A percentile compares a stretch with the other conserved stretches of the same genome.
These are phyloP conservation scores for Wallemia ichthyophaga DNA, from an alignment of 1,284 basidiomycete genomes.

Conservation along the genomic window DNA sequence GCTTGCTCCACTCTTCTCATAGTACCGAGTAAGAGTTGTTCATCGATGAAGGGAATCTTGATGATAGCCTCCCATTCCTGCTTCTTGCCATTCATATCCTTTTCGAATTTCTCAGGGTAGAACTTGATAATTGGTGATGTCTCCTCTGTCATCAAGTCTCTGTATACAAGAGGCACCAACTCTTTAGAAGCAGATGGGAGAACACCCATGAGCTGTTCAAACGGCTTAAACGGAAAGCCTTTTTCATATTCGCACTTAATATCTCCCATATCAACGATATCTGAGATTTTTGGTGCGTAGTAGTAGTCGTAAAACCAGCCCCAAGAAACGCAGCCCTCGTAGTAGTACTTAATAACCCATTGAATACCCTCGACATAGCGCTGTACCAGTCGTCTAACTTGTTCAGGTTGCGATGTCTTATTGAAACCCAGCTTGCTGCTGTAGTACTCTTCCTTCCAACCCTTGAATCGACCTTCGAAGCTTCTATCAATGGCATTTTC, in stretches of 20 bases:
- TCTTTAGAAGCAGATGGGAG: conserved; percentile 65
- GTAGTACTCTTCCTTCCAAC: conserved; percentile 80
- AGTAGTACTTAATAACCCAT: conserved; percentile 98
- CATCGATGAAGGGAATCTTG: conserved; percentile 94
- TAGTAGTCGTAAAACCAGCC: conserved; percentile 98
- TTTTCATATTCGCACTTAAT: conserved; percentile 63
- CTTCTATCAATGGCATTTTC: conserved; percentile 25
- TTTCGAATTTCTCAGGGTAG: conserved; percentile 69
- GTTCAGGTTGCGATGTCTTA: conserved; percentile 28
- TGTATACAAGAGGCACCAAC: conserved; percentile 57
- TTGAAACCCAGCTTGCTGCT: conserved; percentile 57
- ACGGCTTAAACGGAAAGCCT: conserved; percentile 72
- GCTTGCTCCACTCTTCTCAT: conserved; percentile 52
- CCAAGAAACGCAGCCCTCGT: conserved; percentile 87
- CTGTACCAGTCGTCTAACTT: conserved; percentile 35
- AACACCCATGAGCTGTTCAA: conserved; percentile 95
- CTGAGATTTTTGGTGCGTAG: conserved; percentile 71
- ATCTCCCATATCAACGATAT: conserved; percentile 40
- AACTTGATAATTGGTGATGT: conserved; percentile 79
- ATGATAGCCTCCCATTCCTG: conserved; percentile 96
- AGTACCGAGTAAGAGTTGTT: conserved; percentile 41
- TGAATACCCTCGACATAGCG: conserved; percentile 82
- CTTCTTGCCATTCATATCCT: conserved; percentile 92
- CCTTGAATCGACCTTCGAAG: conserved; percentile 25
- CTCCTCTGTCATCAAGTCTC: conserved; percentile 61